phyloP scores from a whole-genome alignment of 2,329 filamentous ascomycete species.

The Colletotrichum eremochloae region DNA sequence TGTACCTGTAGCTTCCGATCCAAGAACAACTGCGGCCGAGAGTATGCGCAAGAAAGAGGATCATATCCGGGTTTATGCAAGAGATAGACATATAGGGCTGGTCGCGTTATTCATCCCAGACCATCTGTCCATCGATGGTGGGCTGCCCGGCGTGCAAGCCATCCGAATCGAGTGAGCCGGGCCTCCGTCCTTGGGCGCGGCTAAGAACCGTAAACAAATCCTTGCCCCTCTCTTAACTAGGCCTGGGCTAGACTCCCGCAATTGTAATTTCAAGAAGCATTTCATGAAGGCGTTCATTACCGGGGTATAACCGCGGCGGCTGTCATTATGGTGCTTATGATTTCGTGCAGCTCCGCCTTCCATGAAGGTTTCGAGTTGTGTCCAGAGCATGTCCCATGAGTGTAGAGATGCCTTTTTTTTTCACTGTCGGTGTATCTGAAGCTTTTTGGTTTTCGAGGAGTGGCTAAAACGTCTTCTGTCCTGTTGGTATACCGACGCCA shows the following conservation, averaged over 20 bases:
- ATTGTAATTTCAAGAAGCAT: no score
- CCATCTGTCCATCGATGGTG: not conserved
- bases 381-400: not conserved
- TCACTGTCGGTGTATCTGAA: not conserved
- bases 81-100: constrained; percentile 10
- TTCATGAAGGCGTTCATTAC: not conserved
- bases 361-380: not conserved
- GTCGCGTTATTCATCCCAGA: not conserved
- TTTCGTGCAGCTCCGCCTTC: not conserved
- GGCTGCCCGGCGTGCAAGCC: not conserved
- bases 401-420: no score
- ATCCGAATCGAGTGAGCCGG: not conserved
- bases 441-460: not conserved
- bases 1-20: not conserved
- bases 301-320: not conserved
- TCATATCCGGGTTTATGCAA: not conserved
- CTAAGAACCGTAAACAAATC: no score
- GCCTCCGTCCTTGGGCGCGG: not conserved
- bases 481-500: not conserved
- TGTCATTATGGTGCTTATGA: no score
- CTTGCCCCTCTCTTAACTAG: not conserved
- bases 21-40: not conserved
- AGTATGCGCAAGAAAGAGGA: not conserved
- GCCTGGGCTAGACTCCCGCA: no score
- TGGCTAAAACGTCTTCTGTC: not conserved